Evolutionary conservation across 2,329 filamentous ascomycete species (phyloP).

Genomic region (Thelonectria blattea): DNA sequence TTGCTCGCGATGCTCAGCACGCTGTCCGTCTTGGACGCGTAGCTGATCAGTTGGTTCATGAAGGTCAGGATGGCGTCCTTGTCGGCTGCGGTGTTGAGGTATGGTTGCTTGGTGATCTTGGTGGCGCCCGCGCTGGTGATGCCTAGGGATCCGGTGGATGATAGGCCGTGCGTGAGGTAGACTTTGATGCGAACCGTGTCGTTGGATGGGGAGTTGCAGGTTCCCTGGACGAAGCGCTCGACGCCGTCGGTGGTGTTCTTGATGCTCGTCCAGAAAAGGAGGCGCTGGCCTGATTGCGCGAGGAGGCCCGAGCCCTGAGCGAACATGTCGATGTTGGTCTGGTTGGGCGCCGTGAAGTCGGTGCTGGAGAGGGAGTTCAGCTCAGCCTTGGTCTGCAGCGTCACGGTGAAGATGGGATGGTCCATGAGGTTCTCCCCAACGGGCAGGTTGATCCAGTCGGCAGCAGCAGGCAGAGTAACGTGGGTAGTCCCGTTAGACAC

Average conservation of each 20-base stretch:
- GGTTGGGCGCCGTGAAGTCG: slow-evolving; percentile 36
- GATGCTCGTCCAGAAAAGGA: slow-evolving; percentile 55
- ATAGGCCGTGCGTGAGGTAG: slow-evolving; percentile 58
- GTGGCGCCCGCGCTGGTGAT: slow-evolving; percentile 50
- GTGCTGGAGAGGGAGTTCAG: slow-evolving; percentile 43
- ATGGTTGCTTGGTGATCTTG: slow-evolving; percentile 47
- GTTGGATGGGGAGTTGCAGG: slow-evolving; percentile 49
- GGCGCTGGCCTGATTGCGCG: slow-evolving; percentile 52
- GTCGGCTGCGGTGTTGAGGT: slow-evolving; percentile 42
- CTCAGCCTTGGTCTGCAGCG: slow-evolving; percentile 49
- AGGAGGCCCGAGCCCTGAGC: slow-evolving; percentile 47
- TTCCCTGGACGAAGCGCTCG: slow-evolving; percentile 51
- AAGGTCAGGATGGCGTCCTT: slow-evolving; percentile 53
- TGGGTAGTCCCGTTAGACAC: slow-evolving; percentile 59
- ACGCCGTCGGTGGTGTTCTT: slow-evolving; percentile 47
- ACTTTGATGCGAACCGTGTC: slow-evolving; percentile 54
- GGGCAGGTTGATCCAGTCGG: slow-evolving; percentile 63
- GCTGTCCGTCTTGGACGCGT: slow-evolving; percentile 64
- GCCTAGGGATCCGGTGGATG: slow-evolving; percentile 52
- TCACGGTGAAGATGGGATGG: slow-evolving; percentile 52
- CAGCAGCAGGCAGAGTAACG: slow-evolving; percentile 55
- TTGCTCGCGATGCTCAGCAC: slow-evolving; percentile 57
- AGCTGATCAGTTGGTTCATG: slow-evolving; percentile 67
- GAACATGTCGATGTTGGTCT: slow-evolving; percentile 42
- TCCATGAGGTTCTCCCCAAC: slow-evolving; percentile 66